phyloP scores from a whole-genome alignment of 345 rosid species.

The Ceriops tagal region DNA sequence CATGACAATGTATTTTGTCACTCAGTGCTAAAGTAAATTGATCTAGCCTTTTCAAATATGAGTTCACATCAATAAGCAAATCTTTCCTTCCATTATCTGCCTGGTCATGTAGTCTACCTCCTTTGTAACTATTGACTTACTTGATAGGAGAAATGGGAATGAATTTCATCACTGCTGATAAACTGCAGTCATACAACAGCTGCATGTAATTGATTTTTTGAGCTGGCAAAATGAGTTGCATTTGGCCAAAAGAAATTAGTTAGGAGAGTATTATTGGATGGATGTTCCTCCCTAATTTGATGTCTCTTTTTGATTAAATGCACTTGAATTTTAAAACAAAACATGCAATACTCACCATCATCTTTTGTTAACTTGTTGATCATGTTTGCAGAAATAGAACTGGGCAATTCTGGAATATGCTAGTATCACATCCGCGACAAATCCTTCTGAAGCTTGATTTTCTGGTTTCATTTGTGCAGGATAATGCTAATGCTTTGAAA shows the following conservation, averaged over 20 bases:
- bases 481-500: constrained; percentile 55
- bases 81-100: constrained; percentile 1
- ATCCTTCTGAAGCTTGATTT: neutral
- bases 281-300: neutral
- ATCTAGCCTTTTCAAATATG: neutral
- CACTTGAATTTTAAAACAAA: constrained; percentile 1
- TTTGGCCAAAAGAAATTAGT: neutral
- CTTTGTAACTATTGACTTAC: neutral
- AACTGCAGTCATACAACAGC: constrained; percentile 5
- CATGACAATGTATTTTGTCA: neutral
- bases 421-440: neutral
- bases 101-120: neutral
- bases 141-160: neutral
- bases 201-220: neutral
- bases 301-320: neutral
- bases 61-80: neutral
- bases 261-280: neutral
- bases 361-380: neutral
- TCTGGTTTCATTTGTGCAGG: constrained; percentile 38
- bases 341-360: neutral
- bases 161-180: constrained; percentile 6
- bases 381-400: neutral
- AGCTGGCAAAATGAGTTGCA: neutral
- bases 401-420: neutral
- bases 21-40: neutral